Percentiles rank a stretch among this genome's conserved stretches.
Evolutionary conservation across 1,284 basidiomycete genomes (phyloP).

Genomic region (Trametes polyzona): DNA sequence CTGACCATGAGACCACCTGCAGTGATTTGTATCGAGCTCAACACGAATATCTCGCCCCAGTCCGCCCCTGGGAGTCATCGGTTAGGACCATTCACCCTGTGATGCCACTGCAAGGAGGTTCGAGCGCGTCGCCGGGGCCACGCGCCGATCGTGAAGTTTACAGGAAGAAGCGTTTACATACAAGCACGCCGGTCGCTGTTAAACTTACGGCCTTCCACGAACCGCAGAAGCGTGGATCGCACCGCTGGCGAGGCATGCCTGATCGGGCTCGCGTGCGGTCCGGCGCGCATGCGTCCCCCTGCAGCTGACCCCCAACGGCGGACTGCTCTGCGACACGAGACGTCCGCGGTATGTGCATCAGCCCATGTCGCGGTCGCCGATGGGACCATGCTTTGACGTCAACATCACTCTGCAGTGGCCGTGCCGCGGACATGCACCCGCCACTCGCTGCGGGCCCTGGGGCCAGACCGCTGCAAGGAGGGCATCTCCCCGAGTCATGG

Average conservation of each 20-base stretch:
- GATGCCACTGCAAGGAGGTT: neutral
- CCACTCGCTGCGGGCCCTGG: neutral
- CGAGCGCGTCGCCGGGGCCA: neutral
- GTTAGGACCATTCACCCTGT: too few species aligned
- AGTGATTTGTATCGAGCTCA: neutral
- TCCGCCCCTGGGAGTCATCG: too few species aligned
- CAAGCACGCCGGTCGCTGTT: neutral
- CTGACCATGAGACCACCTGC: too few species aligned
- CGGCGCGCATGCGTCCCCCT: neutral
- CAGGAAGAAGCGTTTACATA: neutral
- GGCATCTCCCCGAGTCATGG: slow-evolving; percentile 14
- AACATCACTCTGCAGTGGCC: slow-evolving; percentile 14
- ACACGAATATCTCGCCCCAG: neutral
- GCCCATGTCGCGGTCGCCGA: slow-evolving; percentile 5
- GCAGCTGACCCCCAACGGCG: slow-evolving; percentile 16
- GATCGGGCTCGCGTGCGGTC: slow-evolving; percentile 3
- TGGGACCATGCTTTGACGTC: slow-evolving; percentile 32
- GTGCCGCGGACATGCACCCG: slow-evolving; percentile 10
- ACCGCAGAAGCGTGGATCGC: slow-evolving; percentile 7
- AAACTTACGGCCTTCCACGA: neutral
- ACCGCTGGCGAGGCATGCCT: slow-evolving; percentile 2
- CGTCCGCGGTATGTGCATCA: slow-evolving; percentile 11
- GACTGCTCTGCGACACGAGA: slow-evolving; percentile 1
- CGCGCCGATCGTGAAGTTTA: neutral
- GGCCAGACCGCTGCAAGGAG: slow-evolving; percentile 2